A percentile compares a stretch with the other conserved stretches of the same genome.
Evolutionary conservation across 2,329 filamentous ascomycete genomes (phyloP).

Genomic region (Colletotrichum tabaci): DNA sequence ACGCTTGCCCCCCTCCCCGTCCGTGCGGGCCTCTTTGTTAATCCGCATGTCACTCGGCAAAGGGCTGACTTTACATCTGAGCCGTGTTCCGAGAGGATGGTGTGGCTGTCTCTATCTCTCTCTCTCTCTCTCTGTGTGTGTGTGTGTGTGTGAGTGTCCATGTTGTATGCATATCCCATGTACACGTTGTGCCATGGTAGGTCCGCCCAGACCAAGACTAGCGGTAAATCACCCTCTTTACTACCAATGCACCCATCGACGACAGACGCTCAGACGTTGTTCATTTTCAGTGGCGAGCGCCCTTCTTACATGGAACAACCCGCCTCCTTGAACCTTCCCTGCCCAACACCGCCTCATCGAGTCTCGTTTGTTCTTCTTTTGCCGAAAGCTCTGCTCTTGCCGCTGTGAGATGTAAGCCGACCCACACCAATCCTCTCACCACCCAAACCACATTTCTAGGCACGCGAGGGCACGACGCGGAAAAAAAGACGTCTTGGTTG

Average conservation of each 20-base stretch:
- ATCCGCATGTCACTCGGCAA: neutral
- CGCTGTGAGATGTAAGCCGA: neutral
- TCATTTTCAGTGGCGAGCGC: neutral
- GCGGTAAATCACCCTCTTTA: neutral
- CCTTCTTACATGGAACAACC: conserved; percentile 13
- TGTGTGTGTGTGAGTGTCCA: no score
- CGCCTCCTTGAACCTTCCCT: conserved; percentile 23
- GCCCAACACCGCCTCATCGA: neutral
- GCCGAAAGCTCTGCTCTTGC: neutral
- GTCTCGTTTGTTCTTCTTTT: neutral
- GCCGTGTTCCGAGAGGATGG: conserved; percentile 1
- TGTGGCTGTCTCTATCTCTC: neutral
- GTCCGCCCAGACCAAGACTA: conserved; percentile 3
- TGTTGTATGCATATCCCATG: no score
- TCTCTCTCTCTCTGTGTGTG: no score
- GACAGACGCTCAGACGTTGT: conserved; percentile 20
- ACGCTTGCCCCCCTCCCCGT: conserved; percentile 10
- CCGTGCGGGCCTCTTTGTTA: conserved; percentile 16
- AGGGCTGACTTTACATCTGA: conserved; percentile 24
- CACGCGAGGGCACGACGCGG: neutral
- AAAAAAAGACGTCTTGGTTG: conserved; percentile 1
- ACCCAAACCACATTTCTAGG: no score
- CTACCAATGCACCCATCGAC: neutral
- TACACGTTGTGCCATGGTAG: no score
- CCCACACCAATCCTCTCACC: neutral